A percentile compares a stretch with the other conserved stretches of the same genome.
Evolutionary conservation across 768 basidiomycete genomes (phyloP).

Genomic region (Lentinus tigrinus): DNA sequence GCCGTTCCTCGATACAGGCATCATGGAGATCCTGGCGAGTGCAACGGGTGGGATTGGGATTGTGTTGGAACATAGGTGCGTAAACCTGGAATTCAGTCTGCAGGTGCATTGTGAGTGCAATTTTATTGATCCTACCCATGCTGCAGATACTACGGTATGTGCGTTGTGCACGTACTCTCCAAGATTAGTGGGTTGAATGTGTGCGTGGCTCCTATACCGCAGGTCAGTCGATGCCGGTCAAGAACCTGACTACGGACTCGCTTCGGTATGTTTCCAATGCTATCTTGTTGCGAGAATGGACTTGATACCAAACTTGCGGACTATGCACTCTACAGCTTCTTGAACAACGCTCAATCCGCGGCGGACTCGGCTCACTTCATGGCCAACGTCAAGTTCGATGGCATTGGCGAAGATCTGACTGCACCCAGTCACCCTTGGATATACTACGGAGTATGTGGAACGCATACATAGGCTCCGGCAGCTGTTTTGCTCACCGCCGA

Average conservation of each 20-base stretch:
- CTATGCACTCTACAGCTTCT: conserved; percentile 52
- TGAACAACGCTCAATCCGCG: conserved; percentile 86
- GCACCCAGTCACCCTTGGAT: conserved; percentile 82
- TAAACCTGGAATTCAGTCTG: no score
- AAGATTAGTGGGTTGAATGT: background rate
- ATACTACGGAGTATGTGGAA: conserved; percentile 77
- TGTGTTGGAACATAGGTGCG: conserved; percentile 88
- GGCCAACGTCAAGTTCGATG: conserved; percentile 70
- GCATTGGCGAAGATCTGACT: conserved; percentile 68
- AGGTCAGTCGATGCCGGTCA: conserved; percentile 76
- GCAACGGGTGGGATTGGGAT: conserved; percentile 87
- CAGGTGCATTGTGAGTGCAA: no score
- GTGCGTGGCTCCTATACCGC: background rate
- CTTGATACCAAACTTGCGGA: background rate
- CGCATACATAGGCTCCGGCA: background rate
- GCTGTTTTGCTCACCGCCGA: background rate
- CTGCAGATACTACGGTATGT: conserved; percentile 19
- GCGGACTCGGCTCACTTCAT: conserved; percentile 95
- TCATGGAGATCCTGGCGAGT: conserved; percentile 80
- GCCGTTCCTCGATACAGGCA: conserved; percentile 51
- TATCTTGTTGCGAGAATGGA: no score
- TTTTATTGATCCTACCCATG: no score
- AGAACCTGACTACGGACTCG: conserved; percentile 78
- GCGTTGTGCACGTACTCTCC: background rate
- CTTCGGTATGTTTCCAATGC: conserved; percentile 50